Evolutionary conservation across 306 rosid genomes (phyloP).

Genomic region (Inga leiocalycina): DNA sequence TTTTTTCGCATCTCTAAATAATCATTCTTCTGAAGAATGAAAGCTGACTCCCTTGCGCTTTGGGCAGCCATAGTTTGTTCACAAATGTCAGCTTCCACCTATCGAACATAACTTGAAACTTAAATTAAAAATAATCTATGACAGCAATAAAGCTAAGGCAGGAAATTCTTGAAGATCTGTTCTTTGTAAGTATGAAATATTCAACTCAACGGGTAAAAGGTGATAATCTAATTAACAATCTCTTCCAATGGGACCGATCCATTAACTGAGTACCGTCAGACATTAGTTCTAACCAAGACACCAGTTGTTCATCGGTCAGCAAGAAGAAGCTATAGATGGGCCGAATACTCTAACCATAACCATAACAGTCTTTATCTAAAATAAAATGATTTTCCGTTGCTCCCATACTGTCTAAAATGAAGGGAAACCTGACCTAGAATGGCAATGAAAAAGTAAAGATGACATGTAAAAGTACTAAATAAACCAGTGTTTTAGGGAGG

Average conservation of each 20-base stretch:
- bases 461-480: slow-evolving; percentile 1
- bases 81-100: slow-evolving; percentile 56
- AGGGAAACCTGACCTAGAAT: slow-evolving; percentile 11
- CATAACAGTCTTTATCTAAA: not conserved
- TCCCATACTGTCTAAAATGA: not conserved
- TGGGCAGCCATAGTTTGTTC: slow-evolving; percentile 38
- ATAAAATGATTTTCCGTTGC: not conserved
- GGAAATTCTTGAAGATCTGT: slow-evolving; percentile 11
- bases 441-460: not conserved
- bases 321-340: not conserved
- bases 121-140: slow-evolving; percentile 22
- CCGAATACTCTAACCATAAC: not conserved
- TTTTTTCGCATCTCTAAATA: slow-evolving; percentile 43
- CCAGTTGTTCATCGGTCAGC: not conserved
- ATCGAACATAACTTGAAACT: slow-evolving; percentile 25
- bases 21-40: slow-evolving; percentile 46
- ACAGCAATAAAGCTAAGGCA: slow-evolving; percentile 24
- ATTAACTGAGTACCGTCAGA: not conserved
- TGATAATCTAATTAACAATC: slow-evolving; percentile 13
- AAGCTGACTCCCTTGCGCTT: slow-evolving; percentile 38
- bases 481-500: not conserved
- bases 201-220: not conserved
- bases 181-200: not conserved
- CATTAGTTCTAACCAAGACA: slow-evolving; percentile 18
- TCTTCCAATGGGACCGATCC: slow-evolving; percentile 7